Percentiles rank a stretch among this genome's conserved stretches.
Evolutionary conservation across 192 early-diverging fungal species (phyloP).

Genomic region (Thamnidium elegans): DNA sequence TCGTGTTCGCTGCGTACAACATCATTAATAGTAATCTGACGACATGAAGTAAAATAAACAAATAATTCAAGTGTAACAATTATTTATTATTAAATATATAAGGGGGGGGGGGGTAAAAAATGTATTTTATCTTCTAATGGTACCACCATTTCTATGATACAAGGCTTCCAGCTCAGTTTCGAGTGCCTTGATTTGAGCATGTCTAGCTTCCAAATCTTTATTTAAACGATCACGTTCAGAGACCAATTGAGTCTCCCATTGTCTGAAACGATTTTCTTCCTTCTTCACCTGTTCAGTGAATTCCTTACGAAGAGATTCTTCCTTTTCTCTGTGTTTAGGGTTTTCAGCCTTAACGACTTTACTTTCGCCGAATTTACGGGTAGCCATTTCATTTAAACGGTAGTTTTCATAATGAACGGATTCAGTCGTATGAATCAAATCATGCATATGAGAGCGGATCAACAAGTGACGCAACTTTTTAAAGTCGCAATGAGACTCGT

Average conservation of each 20-base stretch:
- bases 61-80: too few relatives aligned
- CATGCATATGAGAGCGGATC: conserved; percentile 91
- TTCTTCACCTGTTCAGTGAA: conserved; percentile 98
- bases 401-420: conserved; percentile 94
- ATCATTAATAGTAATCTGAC: too few relatives aligned
- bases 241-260: conserved; percentile 98
- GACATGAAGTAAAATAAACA: too few relatives aligned
- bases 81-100: too few relatives aligned
- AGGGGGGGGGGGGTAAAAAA: too few relatives aligned
- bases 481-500: conserved; percentile 94
- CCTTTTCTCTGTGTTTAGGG: conserved; percentile 97
- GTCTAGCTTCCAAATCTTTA: conserved; percentile 96
- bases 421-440: conserved; percentile 89
- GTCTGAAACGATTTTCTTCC: conserved; percentile 97
- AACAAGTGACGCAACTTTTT: conserved; percentile 86
- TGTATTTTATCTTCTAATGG: conserved; percentile 21
- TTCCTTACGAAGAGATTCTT: conserved; percentile 89
- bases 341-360: conserved; percentile 77
- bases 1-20: too few relatives aligned
- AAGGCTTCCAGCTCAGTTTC: conserved; percentile 73
- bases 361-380: conserved; percentile 63
- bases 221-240: conserved; percentile 97
- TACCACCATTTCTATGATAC: conserved; percentile 30
- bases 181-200: conserved; percentile 89
- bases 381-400: conserved; percentile 81